Evolutionary conservation across 2,329 filamentous ascomycete species (phyloP).

Genomic region (Teratosphaeria nubilosa): DNA sequence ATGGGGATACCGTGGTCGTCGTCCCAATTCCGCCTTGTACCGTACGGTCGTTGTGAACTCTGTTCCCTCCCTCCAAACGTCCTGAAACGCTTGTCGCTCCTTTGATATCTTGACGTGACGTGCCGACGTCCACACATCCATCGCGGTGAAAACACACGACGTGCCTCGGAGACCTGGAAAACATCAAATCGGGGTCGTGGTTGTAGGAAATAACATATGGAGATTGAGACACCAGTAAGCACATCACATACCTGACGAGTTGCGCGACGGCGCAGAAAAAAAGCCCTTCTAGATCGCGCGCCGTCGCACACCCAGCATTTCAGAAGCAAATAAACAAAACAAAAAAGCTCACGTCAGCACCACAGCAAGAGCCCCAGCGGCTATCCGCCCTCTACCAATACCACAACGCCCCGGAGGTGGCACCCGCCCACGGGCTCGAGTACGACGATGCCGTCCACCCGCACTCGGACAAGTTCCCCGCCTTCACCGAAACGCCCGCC

Average conservation of each 20-base stretch:
- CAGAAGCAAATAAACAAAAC: not conserved
- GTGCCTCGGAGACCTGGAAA: not conserved
- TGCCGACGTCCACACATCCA: no score
- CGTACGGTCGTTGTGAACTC: not conserved
- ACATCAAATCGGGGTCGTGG: not conserved
- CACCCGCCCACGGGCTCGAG: conserved; percentile 29
- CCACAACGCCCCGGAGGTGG: conserved; percentile 30
- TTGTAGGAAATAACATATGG: not conserved
- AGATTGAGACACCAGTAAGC: not conserved
- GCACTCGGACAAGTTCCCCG: conserved; percentile 28
- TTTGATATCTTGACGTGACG: not conserved
- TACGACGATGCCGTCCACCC: conserved; percentile 29
- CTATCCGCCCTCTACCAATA: conserved; percentile 30
- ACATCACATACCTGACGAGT: not conserved
- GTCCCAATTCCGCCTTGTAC: not conserved
- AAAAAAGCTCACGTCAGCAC: not conserved
- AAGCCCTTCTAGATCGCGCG: not conserved
- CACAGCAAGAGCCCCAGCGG: conserved; percentile 11
- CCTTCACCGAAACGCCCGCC: conserved; percentile 18
- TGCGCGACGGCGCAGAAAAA: not conserved
- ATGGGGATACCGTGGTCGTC: not conserved
- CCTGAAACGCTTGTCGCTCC: not conserved
- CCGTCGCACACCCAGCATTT: not conserved
- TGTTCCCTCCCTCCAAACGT: not conserved
- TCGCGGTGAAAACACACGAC: not conserved